Evolutionary conservation across 257 asterid species (phyloP), one percentile per base, ranked within the genome.

Genomic region (Cruciata laevipes): DNA sequence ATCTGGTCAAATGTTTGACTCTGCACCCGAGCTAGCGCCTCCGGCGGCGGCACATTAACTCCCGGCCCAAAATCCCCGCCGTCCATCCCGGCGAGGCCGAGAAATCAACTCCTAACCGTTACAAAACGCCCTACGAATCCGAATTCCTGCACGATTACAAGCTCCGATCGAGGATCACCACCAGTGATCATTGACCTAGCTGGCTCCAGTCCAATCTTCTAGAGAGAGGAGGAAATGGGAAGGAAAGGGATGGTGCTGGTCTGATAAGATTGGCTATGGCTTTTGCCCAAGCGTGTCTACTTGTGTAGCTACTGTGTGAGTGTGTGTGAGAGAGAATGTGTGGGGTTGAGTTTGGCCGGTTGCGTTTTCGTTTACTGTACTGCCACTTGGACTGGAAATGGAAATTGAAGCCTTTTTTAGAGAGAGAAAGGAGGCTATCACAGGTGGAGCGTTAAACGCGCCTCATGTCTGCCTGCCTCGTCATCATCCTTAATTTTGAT

Each of bases 1-100:
- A 42, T 86, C 10, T 81, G 83, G 38, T 74, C 89, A 55, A 84
- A 80, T 7, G 84, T 88, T 40, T 77, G 85, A 18, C 83, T 87
- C 76, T 14, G 49, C 11, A 13, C 37, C 20, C 10, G 24, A 61
- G 47, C 66, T 80, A 87, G 32, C 87, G 62, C 12, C 51, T 24
- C 24, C 47, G 24, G 18, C 59, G 24, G 18, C 59, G 74, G 77
- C 33, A 33, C 16, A 31, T 47, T 9, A 58, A 55, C 31, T 32
- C 35, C 82, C 18, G 80, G 64, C 17, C 73, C 69, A 1, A 68
- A 80, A 60, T 59, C 71, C 12, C 18, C 69, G 52, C 70, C 72
- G 55, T 68, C 75, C 84, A 80, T 80, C 20, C 25, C 24, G 70
- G 49, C 24, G n/a, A 51, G 21, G 20, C 56, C 56, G 20, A 14